Evolutionary conservation across 1,139 yeast species (phyloP).

Genomic region (Debaryomyces robertsiae): DNA sequence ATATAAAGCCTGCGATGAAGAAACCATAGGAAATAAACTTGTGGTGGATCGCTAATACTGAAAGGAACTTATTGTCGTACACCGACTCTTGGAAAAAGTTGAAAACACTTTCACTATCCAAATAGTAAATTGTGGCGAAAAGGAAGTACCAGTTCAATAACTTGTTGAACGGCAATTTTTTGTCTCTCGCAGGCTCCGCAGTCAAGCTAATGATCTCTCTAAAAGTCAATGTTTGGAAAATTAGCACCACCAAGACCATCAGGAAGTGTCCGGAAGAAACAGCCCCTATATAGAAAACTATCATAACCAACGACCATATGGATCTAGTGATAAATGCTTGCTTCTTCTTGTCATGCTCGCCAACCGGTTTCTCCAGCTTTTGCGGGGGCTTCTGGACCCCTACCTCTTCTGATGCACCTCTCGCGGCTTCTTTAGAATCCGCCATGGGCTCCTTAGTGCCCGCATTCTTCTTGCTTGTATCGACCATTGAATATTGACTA

Average conservation of each 20-base stretch:
- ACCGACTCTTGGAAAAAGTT: constrained; percentile 54
- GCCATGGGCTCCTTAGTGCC: constrained; percentile 9
- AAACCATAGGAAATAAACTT: constrained; percentile 80
- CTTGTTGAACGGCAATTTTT: constrained; percentile 78
- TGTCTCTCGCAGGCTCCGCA: constrained; percentile 79
- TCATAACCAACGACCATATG: constrained; percentile 95
- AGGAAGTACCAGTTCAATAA: constrained; percentile 89
- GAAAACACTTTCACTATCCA: constrained; percentile 84
- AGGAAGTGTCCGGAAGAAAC: constrained; percentile 88
- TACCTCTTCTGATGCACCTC: not conserved
- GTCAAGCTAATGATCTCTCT: constrained; percentile 91
- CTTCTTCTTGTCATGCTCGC: constrained; percentile 64
- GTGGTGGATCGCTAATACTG: constrained; percentile 63
- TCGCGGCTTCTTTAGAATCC: constrained; percentile 1
- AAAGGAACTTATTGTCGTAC: constrained; percentile 46
- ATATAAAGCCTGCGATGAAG: constrained; percentile 84
- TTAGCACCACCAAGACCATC: constrained; percentile 68
- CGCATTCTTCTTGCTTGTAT: constrained; percentile 5
- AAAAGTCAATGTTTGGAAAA: constrained; percentile 80
- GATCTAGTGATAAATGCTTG: constrained; percentile 87
- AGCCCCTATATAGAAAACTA: constrained; percentile 66
- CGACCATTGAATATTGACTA: constrained; percentile 5
- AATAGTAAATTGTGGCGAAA: constrained; percentile 78
- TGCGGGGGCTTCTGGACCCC: not conserved
- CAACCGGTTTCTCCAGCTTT: not conserved